Evolutionary conservation across 192 early-diverging fungal species (phyloP).

Genomic region (Spinellus fusiger): DNA sequence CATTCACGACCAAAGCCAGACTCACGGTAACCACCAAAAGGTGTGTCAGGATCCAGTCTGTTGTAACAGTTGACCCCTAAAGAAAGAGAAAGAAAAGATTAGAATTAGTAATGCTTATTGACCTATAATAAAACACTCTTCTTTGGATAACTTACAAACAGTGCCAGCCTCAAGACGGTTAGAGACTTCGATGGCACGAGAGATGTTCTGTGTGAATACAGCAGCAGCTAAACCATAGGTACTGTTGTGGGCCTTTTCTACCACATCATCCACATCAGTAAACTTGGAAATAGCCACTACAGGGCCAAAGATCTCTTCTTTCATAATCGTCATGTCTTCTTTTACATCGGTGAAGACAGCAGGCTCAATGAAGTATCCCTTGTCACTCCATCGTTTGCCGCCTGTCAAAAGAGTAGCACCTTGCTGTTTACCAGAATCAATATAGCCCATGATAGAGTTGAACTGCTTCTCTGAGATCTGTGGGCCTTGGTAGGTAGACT

Average conservation of each 20-base stretch:
- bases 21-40: slow-evolving; percentile 71
- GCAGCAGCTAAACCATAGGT: slow-evolving; percentile 71
- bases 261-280: slow-evolving; percentile 62
- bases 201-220: slow-evolving; percentile 65
- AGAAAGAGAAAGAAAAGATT: not conserved
- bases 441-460: slow-evolving; percentile 52
- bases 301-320: slow-evolving; percentile 88
- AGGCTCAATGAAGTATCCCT: slow-evolving; percentile 76
- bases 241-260: slow-evolving; percentile 65
- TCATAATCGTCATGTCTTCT: slow-evolving; percentile 46
- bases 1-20: slow-evolving; percentile 59
- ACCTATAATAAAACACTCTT: not conserved
- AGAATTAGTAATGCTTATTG: not conserved
- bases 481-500: slow-evolving; percentile 61
- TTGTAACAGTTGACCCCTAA: slow-evolving; percentile 25
- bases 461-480: slow-evolving; percentile 62
- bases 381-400: slow-evolving; percentile 52
- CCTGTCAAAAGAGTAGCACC: slow-evolving; percentile 52
- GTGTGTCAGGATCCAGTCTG: slow-evolving; percentile 13
- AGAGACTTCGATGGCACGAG: slow-evolving; percentile 48
- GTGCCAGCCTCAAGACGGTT: slow-evolving; percentile 49
- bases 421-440: slow-evolving; percentile 55
- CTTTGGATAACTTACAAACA: slow-evolving; percentile 34
- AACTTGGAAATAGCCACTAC: slow-evolving; percentile 76
- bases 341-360: slow-evolving; percentile 67